phyloP scores from a whole-genome alignment of 192 early-diverging fungal genomes.

The Neocallimastix lanati region DNA sequence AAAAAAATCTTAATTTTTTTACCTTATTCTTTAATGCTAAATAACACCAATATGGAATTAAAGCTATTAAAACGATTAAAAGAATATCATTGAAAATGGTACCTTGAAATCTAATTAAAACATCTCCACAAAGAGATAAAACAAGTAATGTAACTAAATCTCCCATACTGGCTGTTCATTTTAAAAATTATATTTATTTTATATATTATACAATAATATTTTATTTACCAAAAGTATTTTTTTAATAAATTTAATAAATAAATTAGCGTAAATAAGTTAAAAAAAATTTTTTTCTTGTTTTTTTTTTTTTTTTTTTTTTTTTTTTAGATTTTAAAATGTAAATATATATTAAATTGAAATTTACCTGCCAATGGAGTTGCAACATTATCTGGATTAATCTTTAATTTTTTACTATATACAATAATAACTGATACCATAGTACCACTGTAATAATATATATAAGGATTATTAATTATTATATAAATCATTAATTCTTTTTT shows the following conservation, averaged over 20 bases:
- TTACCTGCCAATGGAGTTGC: constrained; percentile 46
- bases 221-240: too few species aligned
- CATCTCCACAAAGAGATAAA: constrained; percentile 24
- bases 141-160: constrained; percentile 52
- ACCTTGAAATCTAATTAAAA: background rate
- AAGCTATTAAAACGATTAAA: background rate
- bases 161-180: constrained; percentile 30
- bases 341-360: too few species aligned
- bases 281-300: too few species aligned
- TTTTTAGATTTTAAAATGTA: background rate
- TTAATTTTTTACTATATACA: constrained; percentile 21
- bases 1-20: background rate
- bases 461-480: constrained; percentile 53
- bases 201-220: background rate
- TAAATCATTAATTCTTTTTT: too few species aligned
- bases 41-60: background rate
- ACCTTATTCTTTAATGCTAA: background rate
- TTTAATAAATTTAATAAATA: too few species aligned
- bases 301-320: too few species aligned
- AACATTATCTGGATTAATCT: constrained; percentile 70
- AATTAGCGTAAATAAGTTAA: too few species aligned
- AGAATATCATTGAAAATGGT: background rate
- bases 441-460: constrained; percentile 29
- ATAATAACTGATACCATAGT: background rate
- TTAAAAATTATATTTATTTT: background rate